Base-by-base conservation (phyloP, 495 filamentous ascomycete species). In the Neurospora sp. region DNA sequence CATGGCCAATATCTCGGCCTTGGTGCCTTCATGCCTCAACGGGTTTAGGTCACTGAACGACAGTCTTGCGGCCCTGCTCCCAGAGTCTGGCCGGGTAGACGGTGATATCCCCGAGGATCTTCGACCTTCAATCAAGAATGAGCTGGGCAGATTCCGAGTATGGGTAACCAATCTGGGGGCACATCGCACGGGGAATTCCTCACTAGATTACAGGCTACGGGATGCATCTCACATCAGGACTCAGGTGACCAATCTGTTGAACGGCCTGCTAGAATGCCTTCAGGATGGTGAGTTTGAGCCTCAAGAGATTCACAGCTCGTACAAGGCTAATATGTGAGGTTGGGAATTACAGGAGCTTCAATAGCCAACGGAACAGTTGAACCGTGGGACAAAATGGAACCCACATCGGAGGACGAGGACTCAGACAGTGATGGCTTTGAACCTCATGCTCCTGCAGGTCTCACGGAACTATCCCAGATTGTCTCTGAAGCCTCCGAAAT, bases 141-240 rank as follows among this genome's bases (percentile, higher is more conserved):
- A 22, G 48, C 5, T 59, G 48, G 48, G 48, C 10, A 59, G 48
- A 14, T 59, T 59, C 3, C 48, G 48, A 27, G 48, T 59, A 22
- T 59, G 48, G 48, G 22, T 22, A 5, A n/a, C 10, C 9, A 59
- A 59, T 20, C 20, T 59, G 4, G 20, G 48, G 20, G 61, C 68
- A 38, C 68, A 75, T 35, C 40, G 39, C 9, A 45, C 45, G 0
- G 74, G 68, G 9, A 42, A 6, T 5, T 69, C 65, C 18, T 75
- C 74, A 1, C 78, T 87, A 1, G 84, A 85, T 38, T 83, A 82
- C 70, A 78, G 84, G 6, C 79, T 87, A 0, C 76, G 83, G 27
- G 85, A 87, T 71, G 82, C 84, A 0, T 83, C 83, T 0, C 82
- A 86, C 69, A 76, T 87, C 39, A 77, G 73, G 16, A 69, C 69